Conservation (phyloP, 2,329 filamentous ascomycete species). For the Fusarium liriodendri region DNA sequence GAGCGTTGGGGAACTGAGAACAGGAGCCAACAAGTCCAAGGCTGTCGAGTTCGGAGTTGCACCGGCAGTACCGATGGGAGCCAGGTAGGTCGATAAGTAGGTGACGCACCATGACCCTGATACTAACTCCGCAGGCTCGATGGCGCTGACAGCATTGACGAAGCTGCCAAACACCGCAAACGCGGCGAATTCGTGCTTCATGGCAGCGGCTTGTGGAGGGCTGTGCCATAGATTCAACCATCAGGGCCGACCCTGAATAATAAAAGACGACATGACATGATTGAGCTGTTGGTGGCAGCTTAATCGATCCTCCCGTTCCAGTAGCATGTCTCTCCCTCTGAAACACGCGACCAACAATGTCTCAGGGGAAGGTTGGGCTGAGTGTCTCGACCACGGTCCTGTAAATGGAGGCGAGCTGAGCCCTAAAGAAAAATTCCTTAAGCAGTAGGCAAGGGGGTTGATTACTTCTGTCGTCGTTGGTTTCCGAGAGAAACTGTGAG, state of each 20-base stretch:
- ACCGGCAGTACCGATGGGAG: neutral
- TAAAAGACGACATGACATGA: neutral
- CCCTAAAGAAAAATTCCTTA: neutral
- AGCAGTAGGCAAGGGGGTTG: neutral
- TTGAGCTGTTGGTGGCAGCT: neutral
- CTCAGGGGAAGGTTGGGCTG: neutral
- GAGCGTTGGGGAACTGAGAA: neutral
- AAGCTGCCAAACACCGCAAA: neutral
- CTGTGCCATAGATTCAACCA: neutral
- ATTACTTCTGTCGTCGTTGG: neutral
- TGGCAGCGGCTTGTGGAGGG: neutral
- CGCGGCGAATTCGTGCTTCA: neutral
- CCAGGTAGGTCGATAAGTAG: constrained; percentile 3
- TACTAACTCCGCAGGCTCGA: neutral
- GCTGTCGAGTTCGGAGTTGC: neutral
- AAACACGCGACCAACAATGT: neutral
- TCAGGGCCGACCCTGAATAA: neutral
- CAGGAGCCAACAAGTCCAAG: neutral
- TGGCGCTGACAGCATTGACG: neutral
- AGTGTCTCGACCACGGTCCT: neutral
- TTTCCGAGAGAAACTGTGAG: neutral
- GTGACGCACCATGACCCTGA: constrained; percentile 1
- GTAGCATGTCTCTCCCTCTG: neutral
- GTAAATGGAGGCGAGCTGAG: neutral
- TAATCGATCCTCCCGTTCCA: neutral